Evolutionary conservation across 169 alveolate species (phyloP), one percentile per base, ranked within the genome.

Genomic region (Blepharisma undulans): DNA sequence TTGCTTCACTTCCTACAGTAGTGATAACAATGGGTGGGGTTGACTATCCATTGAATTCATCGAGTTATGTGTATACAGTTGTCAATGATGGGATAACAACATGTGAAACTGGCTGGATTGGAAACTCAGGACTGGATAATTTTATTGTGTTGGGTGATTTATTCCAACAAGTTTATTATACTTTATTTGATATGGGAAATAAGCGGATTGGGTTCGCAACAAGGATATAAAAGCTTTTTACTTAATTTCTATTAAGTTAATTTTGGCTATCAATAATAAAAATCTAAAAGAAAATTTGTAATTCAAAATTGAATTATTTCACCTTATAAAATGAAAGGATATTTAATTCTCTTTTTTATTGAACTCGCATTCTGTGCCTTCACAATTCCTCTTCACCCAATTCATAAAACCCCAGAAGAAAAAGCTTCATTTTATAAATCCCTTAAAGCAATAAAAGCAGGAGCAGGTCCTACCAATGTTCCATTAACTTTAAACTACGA

Each of bases 131-230:
- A 76, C 78, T 94, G 85, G 93, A 91, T 29, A 66, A 61, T 22
- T 66, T 89, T 76, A 71, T 92, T 91, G 94, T 96, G 82, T 91
- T 96, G 86, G 98, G 98, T 74, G 96, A 94, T 60, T 72, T 91
- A 71, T 94, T 94, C 93, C 82, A 94, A 91, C 93, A 93, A 82
- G 92, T 85, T 84, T 93, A 76, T 92, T 93, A 92, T 92, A 79
- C 95, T 80, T 92, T 85, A 88, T 96, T 94, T 93, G 95, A 93
- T 82, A 74, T 81, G 90, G 93, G 91, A 76, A 87, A 94, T 84
- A 89, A 90, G 92, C 92, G 91, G 90, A 95, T 95, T 72, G 95
- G 96, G 10, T 93, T 95, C 91, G 95, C 95, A 22, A 84, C 80
- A 74, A 48, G 66, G 66, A 5, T 48, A 48, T 48, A 48, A 48